These are phyloP conservation scores for Fagus sylvatica DNA, from an alignment of 306 rosid species.

Conservation along the genomic window DNA sequence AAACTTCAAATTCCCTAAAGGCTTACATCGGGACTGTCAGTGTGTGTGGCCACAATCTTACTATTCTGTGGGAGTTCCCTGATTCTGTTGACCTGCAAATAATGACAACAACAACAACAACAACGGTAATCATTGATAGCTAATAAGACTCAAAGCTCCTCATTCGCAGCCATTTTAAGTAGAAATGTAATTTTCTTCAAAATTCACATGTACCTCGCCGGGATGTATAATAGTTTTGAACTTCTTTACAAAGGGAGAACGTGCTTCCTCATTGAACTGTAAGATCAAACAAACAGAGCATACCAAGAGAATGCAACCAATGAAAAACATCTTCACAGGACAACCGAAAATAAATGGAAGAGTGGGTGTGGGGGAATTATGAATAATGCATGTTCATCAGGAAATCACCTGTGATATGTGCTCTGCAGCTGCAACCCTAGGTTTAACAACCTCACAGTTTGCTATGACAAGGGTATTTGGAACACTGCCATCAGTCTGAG, in stretches of 20 bases:
- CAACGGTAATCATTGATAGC: slow-evolving; percentile 14
- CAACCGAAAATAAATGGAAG: not conserved
- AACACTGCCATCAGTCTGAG: slow-evolving; percentile 86
- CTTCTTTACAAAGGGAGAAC: slow-evolving; percentile 99
- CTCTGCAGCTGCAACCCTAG: slow-evolving; percentile 94
- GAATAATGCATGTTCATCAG: not conserved
- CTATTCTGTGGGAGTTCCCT: slow-evolving; percentile 94
- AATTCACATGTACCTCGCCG: slow-evolving; percentile 69
- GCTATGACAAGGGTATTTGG: slow-evolving; percentile 93
- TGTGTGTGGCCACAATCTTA: slow-evolving; percentile 94
- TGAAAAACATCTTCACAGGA: not conserved
- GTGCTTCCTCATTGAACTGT: slow-evolving; percentile 98
- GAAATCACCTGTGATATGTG: slow-evolving; percentile 71
- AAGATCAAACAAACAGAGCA: slow-evolving; percentile 10
- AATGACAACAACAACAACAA: not conserved
- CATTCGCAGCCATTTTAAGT: not conserved
- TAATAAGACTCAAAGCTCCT: not conserved
- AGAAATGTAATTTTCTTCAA: not conserved
- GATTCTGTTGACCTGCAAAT: slow-evolving; percentile 88
- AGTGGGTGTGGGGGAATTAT: not conserved
- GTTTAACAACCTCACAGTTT: slow-evolving; percentile 80
- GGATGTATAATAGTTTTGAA: slow-evolving; percentile 98
- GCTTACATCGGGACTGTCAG: slow-evolving; percentile 95
- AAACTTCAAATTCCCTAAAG: not conserved
- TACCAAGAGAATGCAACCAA: not conserved